Evolutionary conservation across 2,329 filamentous ascomycete genomes (phyloP).

Genomic region (Pestalotiopsis sp.): DNA sequence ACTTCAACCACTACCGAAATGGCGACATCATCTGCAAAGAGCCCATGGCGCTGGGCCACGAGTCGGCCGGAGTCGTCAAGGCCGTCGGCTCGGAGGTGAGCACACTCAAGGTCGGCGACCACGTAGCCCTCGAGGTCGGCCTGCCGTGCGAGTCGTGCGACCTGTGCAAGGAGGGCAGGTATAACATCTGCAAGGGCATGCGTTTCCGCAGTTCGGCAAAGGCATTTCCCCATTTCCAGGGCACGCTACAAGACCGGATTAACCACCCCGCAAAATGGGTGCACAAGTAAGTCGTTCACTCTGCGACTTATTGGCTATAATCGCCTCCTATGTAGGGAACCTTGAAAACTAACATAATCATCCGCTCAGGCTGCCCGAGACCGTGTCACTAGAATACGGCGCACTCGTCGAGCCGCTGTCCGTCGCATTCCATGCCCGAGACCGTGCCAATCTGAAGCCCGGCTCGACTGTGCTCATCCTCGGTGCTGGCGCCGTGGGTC

Average conservation of each 20-base stretch:
- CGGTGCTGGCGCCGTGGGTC: conserved; percentile 63
- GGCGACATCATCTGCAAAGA: conserved; percentile 60
- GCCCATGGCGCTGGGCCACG: conserved; percentile 61
- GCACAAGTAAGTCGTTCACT: conserved; percentile 46
- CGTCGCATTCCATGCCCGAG: conserved; percentile 60
- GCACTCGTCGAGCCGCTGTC: conserved; percentile 63
- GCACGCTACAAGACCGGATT: conserved; percentile 59
- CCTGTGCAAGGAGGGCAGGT: conserved; percentile 56
- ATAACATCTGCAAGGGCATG: conserved; percentile 63
- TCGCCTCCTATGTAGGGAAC: too few relatives aligned
- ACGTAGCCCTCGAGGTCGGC: conserved; percentile 65
- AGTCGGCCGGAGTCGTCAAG: conserved; percentile 68
- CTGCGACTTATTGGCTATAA: too few relatives aligned
- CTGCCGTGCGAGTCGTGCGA: conserved; percentile 55
- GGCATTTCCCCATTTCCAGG: conserved; percentile 58
- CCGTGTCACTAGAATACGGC: conserved; percentile 52
- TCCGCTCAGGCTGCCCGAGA: conserved; percentile 45
- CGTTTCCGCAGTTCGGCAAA: conserved; percentile 61
- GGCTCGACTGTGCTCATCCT: conserved; percentile 54
- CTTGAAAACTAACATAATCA: neutral
- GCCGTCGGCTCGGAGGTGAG: conserved; percentile 62
- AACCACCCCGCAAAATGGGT: conserved; percentile 60
- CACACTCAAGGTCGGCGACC: conserved; percentile 65
- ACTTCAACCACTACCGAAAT: conserved; percentile 66
- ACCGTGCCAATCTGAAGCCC: conserved; percentile 45